Conservation (phyloP, 495 filamentous ascomycete species). For the Terfezia claveryi region DNA sequence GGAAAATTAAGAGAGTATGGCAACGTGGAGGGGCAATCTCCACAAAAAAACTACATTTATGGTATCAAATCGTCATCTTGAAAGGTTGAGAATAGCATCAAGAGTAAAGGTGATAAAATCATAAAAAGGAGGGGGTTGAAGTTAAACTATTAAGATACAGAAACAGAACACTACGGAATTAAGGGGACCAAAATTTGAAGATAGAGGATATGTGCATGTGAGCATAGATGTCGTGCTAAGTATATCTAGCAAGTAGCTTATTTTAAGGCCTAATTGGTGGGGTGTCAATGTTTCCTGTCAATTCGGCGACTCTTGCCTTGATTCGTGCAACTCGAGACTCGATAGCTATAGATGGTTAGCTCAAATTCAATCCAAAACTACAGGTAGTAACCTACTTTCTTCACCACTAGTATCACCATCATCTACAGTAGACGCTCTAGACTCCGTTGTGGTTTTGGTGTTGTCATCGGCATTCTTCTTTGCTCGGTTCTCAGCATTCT, state of each 20-base stretch:
- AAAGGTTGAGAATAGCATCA: not conserved
- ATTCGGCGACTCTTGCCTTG: conserved; percentile 84
- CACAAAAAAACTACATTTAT: not conserved
- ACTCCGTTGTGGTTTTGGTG: conserved; percentile 2
- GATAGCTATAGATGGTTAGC: conserved; percentile 36
- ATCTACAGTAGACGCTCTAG: conserved; percentile 27
- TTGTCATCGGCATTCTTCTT: conserved; percentile 12
- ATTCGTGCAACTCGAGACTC: conserved; percentile 92
- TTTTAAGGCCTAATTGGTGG: not conserved
- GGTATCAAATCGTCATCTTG: not conserved
- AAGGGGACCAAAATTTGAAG: not conserved
- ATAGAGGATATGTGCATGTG: not conserved
- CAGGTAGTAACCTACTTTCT: conserved; percentile 50
- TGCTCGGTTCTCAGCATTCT: conserved; percentile 71
- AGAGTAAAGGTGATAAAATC: not conserved
- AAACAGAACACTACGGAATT: not conserved
- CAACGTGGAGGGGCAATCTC: too few species aligned
- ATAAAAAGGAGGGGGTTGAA: not conserved
- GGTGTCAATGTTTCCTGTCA: conserved; percentile 65
- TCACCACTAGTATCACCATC: conserved; percentile 82
- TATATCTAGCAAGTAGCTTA: not conserved
- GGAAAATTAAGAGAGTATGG: too few species aligned
- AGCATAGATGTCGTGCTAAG: too few species aligned
- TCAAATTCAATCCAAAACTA: conserved; percentile 15
- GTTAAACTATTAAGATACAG: not conserved